Percentiles rank a stretch among this genome's conserved stretches.
Conservation (phyloP, 2,329 filamentous ascomycete genomes). For the Alternaria sp. region DNA sequence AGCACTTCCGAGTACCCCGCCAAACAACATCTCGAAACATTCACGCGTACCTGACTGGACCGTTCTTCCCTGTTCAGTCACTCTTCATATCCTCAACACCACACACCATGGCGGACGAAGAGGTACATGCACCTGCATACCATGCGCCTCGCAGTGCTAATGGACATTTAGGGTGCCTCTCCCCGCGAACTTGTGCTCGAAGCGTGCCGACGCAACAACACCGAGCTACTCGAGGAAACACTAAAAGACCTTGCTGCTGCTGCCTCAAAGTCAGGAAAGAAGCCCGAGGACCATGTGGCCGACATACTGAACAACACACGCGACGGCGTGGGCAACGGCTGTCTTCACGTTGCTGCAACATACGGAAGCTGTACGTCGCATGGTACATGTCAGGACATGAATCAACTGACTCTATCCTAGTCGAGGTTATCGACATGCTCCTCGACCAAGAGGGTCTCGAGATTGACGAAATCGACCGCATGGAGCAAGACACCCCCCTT, state of each 20-base stretch:
- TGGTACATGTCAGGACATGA: background rate
- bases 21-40: conserved; percentile 17
- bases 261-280: conserved; percentile 60
- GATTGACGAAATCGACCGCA: conserved; percentile 78
- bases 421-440: conserved; percentile 82
- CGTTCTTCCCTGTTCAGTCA: conserved; percentile 4
- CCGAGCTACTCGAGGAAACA: conserved; percentile 80
- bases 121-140: conserved; percentile 30
- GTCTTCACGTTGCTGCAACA: conserved; percentile 87
- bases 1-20: conserved; percentile 22
- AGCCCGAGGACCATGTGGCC: conserved; percentile 69
- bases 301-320: conserved; percentile 84
- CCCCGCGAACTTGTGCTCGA: conserved; percentile 87
- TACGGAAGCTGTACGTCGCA: conserved; percentile 77
- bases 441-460: conserved; percentile 86
- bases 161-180: conserved; percentile 74
- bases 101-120: conserved; percentile 47
- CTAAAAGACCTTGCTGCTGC: conserved; percentile 63
- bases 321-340: conserved; percentile 86
- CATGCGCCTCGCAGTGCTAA: conserved; percentile 18
- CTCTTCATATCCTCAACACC: conserved; percentile 7
- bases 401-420: conserved; percentile 51
- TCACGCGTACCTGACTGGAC: conserved; percentile 12
- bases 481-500: conserved; percentile 79
- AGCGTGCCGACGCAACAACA: conserved; percentile 92